Conservation (phyloP, 768 basidiomycete species). For the Galerina marginata region DNA sequence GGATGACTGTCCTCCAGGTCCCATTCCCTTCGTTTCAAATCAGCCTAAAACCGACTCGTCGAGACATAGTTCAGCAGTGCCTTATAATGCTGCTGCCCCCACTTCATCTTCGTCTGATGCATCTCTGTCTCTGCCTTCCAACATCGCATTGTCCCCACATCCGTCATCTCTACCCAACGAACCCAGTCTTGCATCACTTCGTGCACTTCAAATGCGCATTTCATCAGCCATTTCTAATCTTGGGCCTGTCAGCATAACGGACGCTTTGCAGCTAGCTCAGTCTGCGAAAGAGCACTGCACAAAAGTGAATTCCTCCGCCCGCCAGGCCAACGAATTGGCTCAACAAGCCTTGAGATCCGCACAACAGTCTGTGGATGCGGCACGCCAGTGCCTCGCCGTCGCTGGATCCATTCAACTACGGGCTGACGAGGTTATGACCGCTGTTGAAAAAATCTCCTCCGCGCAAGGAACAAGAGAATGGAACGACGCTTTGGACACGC, state of each 20-base stretch:
- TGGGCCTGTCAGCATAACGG: slow-evolving; percentile 18
- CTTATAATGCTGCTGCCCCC: no score
- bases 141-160: background rate
- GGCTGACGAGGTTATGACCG: slow-evolving; percentile 28
- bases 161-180: background rate
- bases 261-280: slow-evolving; percentile 27
- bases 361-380: slow-evolving; percentile 31
- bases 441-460: slow-evolving; percentile 22
- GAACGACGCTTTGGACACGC: slow-evolving; percentile 5
- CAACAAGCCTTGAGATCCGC: slow-evolving; percentile 35
- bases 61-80: no score
- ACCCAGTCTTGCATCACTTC: slow-evolving; percentile 22
- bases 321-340: slow-evolving; percentile 32
- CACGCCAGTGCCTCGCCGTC: slow-evolving; percentile 29
- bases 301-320: slow-evolving; percentile 28
- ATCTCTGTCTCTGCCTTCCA: background rate
- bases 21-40: no score
- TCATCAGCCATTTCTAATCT: slow-evolving; percentile 26
- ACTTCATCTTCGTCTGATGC: background rate
- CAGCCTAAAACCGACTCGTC: no score
- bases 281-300: slow-evolving; percentile 29
- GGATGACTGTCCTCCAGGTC: no score
- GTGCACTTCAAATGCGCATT: slow-evolving; percentile 27
- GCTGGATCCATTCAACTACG: slow-evolving; percentile 29
- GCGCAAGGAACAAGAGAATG: slow-evolving; percentile 2